These are phyloP conservation scores for Ballota nigra DNA, from an alignment of 257 asterid species.

Conservation along the genomic window DNA sequence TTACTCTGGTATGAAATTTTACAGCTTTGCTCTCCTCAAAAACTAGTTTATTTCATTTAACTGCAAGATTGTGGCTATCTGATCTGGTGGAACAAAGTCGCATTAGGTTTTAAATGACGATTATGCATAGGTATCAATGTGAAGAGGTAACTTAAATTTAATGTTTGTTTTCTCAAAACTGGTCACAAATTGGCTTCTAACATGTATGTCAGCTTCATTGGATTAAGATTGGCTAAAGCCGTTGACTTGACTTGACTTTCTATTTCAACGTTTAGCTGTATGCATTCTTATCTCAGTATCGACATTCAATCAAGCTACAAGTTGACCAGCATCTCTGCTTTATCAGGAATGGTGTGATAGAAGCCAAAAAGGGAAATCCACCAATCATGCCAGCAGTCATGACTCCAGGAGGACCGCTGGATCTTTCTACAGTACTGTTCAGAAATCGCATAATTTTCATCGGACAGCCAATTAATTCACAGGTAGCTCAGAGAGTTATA, in stretches of 20 bases:
- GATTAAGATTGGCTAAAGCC: neutral
- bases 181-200: neutral
- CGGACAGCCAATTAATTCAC: conserved; percentile 78
- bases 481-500: conserved; percentile 91
- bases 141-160: neutral
- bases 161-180: neutral
- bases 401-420: conserved; percentile 92
- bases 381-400: conserved; percentile 93
- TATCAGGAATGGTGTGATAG: conserved; percentile 62
- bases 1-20: neutral
- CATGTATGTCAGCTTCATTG: neutral
- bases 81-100: neutral
- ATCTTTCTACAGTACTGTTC: conserved; percentile 82
- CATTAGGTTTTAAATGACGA: neutral
- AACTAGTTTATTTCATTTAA: neutral
- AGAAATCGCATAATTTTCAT: conserved; percentile 91
- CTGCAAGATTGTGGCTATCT: neutral
- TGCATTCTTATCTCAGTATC: neutral
- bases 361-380: conserved; percentile 85
- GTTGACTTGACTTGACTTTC: conserved; percentile 6
- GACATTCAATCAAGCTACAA: neutral
- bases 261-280: neutral
- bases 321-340: conserved; percentile 15
- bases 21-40: neutral
- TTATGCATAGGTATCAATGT: neutral